Evolutionary conservation across 2,329 filamentous ascomycete species (phyloP).

Genomic region (Sclerotinia nivalis): DNA sequence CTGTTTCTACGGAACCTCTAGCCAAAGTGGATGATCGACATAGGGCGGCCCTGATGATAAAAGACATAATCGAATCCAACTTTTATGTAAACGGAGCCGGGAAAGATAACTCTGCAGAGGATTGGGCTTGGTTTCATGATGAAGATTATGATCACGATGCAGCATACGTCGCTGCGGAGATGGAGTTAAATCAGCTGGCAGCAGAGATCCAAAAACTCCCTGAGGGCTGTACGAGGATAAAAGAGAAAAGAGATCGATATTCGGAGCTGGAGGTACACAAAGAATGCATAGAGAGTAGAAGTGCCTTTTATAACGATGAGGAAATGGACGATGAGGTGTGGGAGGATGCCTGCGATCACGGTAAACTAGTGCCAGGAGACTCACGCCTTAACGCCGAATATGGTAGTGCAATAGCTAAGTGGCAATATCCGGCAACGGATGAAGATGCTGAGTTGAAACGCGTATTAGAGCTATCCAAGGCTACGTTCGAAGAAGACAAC

Average conservation of each 20-base stretch:
- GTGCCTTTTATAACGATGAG: background rate
- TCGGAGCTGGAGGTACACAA: too few species aligned
- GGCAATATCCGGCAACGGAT: background rate
- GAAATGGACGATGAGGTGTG: background rate
- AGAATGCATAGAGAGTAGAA: background rate
- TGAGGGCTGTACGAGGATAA: too few species aligned
- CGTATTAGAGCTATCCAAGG: too few species aligned
- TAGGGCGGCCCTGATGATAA: background rate
- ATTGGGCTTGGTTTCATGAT: background rate
- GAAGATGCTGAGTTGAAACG: background rate
- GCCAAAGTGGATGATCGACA: background rate
- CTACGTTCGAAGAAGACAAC: too few species aligned
- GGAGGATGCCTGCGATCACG: background rate
- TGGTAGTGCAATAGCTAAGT: background rate
- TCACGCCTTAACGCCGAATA: conserved; percentile 1
- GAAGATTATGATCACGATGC: too few species aligned
- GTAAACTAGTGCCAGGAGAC: background rate
- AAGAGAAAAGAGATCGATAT: too few species aligned
- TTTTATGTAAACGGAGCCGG: background rate
- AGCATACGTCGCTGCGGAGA: too few species aligned
- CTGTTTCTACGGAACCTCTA: background rate
- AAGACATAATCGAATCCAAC: background rate
- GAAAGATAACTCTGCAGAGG: background rate
- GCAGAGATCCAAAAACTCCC: too few species aligned
- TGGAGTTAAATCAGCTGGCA: too few species aligned